Percentiles rank a stretch among this genome's conserved stretches.
phyloP scores from a whole-genome alignment of 2,329 filamentous ascomycete genomes.

The Alternaria incomplexa region DNA sequence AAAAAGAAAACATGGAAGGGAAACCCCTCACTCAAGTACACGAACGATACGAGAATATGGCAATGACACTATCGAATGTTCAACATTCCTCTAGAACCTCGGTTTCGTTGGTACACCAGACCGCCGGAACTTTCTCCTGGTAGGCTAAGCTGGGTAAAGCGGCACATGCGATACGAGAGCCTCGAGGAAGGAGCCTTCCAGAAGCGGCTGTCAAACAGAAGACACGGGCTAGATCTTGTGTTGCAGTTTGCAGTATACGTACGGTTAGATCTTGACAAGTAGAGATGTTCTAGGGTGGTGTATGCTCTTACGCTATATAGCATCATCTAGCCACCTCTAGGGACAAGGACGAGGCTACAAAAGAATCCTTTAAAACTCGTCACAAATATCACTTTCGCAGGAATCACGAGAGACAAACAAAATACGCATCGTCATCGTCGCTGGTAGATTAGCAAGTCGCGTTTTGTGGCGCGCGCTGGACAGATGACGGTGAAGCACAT shows the following conservation, averaged over 20 bases:
- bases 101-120: not conserved
- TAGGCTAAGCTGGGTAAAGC: not conserved
- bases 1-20: not conserved
- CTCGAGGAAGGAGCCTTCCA: not conserved
- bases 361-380: not conserved
- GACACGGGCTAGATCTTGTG: not conserved
- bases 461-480: not conserved
- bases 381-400: not conserved
- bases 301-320: not conserved
- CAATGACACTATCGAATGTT: not conserved
- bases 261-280: not conserved
- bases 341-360: no score
- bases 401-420: not conserved
- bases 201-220: not conserved
- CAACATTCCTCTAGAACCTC: not conserved
- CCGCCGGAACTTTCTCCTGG: not conserved
- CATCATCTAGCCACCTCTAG: not conserved
- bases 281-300: not conserved
- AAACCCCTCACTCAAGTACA: not conserved
- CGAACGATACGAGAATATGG: not conserved
- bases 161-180: not conserved
- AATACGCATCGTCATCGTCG: no score
- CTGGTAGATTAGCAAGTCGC: no score
- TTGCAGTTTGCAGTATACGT: not conserved
- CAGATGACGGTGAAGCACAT: not conserved